Base-by-base conservation (phyloP, 805 yeast genomes). In the Candida nemodendra region DNA sequence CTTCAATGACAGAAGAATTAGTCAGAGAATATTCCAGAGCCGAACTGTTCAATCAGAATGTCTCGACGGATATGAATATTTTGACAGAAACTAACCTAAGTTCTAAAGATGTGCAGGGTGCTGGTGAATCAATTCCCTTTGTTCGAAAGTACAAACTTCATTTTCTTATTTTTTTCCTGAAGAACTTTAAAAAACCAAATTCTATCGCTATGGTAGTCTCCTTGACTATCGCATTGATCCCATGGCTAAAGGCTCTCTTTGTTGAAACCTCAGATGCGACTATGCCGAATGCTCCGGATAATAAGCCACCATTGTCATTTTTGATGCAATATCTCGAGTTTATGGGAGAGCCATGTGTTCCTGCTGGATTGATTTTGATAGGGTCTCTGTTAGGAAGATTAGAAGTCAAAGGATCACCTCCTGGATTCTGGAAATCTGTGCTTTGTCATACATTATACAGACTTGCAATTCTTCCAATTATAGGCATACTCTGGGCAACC, bases 401-500 rank as follows among this genome's bases (percentile, higher is more conserved):
- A 42, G 67, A 71, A 40, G 62, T 77, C 14, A 66, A 62, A 12
- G 44, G 56, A 7, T 61, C 75, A 50, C 76, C 78, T 7, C 49
- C 59, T 13, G 81, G 81, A 0, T 77, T 76, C 54, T 76, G 81
- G 81, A 75, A 74, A 51, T 69, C 76, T 2, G 77, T 75, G 2
- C 42, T 74, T 15, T 61, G 64, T 44, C 62, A 73, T 15, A 68
- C 76, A 0, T 42, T 55, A 3, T 62, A 62, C 30, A 56, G 79
- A 40, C 56, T 76, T 17, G 56, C 69, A 7, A 38, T 77, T 4
- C 44, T 75, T 36, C 82, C 82, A 2, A 73, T 76, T 6, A 63
- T 76, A 28, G 82, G 82, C 0, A 72, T 74, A 3, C 72, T 76
- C 1, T 53, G 74, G 46, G 66, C 72, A 8, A 65, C 72, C 3